phyloP scores from a whole-genome alignment of 371 early-diverging fungal species.

The Lichtheimia ornata region DNA sequence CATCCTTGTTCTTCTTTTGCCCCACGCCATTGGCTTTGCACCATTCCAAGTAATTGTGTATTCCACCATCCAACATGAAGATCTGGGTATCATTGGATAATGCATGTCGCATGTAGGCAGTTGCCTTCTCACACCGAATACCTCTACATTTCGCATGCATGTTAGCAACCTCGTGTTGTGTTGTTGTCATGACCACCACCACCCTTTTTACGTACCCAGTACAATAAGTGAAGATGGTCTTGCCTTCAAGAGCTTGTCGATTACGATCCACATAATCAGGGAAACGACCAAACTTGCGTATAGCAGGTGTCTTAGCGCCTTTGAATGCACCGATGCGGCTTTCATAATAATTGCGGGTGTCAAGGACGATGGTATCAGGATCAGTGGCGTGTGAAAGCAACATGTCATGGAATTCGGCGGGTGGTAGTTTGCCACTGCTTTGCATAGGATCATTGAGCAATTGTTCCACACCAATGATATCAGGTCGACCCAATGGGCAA shows the following conservation, averaged over 20 bases:
- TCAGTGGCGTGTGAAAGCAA: constrained; percentile 35
- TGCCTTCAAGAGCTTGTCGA: constrained; percentile 45
- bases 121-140: constrained; percentile 67
- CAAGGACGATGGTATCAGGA: constrained; percentile 52
- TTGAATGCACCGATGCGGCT: constrained; percentile 66
- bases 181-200: background rate
- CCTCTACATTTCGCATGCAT: constrained; percentile 20
- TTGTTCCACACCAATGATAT: constrained; percentile 20
- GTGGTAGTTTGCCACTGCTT: constrained; percentile 22
- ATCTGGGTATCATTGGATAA: constrained; percentile 45
- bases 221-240: constrained; percentile 69
- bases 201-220: constrained; percentile 56
- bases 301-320: constrained; percentile 61
- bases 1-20: constrained; percentile 11
- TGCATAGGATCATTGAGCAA: constrained; percentile 19
- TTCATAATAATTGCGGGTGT: constrained; percentile 76
- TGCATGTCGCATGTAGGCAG: constrained; percentile 58
- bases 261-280: constrained; percentile 63
- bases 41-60: constrained; percentile 79
- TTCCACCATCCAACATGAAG: constrained; percentile 76
- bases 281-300: constrained; percentile 68
- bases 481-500: constrained; percentile 61
- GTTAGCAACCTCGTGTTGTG: background rate
- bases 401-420: constrained; percentile 18
- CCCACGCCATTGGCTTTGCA: constrained; percentile 24